These are phyloP conservation scores for Hapsidospora chrysogenum DNA, from an alignment of 495 filamentous ascomycete species.

Conservation along the genomic window DNA sequence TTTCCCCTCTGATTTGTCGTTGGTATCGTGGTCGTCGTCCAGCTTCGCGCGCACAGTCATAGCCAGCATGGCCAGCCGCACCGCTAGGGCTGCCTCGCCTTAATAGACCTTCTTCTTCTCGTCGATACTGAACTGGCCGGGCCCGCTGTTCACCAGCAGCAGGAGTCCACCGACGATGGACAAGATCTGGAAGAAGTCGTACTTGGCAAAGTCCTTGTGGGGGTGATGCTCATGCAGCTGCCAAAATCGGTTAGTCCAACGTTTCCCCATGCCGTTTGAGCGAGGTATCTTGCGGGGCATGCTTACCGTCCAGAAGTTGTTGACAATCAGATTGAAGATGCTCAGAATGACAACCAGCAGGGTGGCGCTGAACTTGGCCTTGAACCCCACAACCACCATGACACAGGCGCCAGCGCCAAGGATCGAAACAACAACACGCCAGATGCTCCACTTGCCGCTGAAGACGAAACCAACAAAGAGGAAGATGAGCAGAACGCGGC, in stretches of 20 bases:
- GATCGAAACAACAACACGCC: constrained; percentile 64
- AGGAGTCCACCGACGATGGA: constrained; percentile 95
- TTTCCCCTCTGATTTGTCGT: no score
- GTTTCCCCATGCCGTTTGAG: neutral
- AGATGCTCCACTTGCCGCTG: constrained; percentile 79
- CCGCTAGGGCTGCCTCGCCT: no score
- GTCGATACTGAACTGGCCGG: constrained; percentile 91
- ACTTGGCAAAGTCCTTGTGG: constrained; percentile 99
- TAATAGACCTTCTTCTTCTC: constrained; percentile 99
- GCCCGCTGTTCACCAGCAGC: constrained; percentile 94
- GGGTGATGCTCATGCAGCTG: constrained; percentile 96
- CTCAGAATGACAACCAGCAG: constrained; percentile 87
- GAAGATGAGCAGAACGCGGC: constrained; percentile 91
- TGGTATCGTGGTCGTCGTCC: no score
- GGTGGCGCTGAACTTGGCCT: constrained; percentile 95
- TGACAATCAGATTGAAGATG: constrained; percentile 90
- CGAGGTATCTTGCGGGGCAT: constrained; percentile 1
- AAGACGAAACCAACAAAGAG: constrained; percentile 94
- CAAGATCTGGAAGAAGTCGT: constrained; percentile 99
- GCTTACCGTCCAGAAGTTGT: constrained; percentile 99
- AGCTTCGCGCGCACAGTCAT: no score
- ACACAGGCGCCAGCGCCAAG: constrained; percentile 83
- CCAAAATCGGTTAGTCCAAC: constrained; percentile 9
- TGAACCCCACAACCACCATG: constrained; percentile 98
- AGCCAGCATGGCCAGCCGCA: no score